Percentiles rank a stretch among this genome's conserved stretches.
phyloP scores from a whole-genome alignment of 2,329 filamentous ascomycete genomes.

The Chaetoscypha palmicola region DNA sequence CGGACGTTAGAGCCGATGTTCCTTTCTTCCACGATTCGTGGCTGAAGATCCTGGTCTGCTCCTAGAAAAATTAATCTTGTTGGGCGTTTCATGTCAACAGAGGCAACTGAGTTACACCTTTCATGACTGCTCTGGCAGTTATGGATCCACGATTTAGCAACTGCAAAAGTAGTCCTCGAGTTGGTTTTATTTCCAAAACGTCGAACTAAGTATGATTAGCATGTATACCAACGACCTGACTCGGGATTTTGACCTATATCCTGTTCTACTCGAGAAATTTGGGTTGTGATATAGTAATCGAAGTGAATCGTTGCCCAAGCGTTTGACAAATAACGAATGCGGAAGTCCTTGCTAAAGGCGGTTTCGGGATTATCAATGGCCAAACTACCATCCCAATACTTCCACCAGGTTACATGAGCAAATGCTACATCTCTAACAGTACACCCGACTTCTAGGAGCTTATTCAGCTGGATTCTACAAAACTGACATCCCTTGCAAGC shows the following conservation, averaged over 20 bases:
- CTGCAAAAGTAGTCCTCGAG: constrained; percentile 7
- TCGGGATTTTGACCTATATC: neutral
- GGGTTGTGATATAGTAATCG: constrained; percentile 7
- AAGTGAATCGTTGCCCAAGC: neutral
- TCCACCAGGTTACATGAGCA: constrained; percentile 10
- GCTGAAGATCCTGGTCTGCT: neutral
- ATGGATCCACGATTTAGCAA: constrained; percentile 7
- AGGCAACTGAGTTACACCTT: neutral
- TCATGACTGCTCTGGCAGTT: constrained; percentile 5
- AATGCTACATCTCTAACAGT: constrained; percentile 1
- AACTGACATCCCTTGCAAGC: constrained; percentile 6
- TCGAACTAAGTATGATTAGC: constrained; percentile 3
- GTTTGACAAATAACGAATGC: constrained; percentile 4
- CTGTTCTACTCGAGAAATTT: constrained; percentile 3
- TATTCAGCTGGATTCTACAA: constrained; percentile 7
- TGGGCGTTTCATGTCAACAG: neutral
- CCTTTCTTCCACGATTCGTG: constrained; percentile 2
- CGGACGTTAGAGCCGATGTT: constrained; percentile 1
- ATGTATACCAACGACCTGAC: neutral
- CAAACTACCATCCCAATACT: constrained; percentile 4
- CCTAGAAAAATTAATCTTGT: constrained; percentile 9
- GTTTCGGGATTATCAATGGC: neutral
- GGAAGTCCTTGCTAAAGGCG: constrained; percentile 7
- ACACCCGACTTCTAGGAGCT: constrained; percentile 1
- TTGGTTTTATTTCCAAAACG: constrained; percentile 3